These are phyloP conservation scores for Planoprotostelium fungivorum DNA, from an alignment of 78 protist species.

Conservation along the genomic window DNA sequence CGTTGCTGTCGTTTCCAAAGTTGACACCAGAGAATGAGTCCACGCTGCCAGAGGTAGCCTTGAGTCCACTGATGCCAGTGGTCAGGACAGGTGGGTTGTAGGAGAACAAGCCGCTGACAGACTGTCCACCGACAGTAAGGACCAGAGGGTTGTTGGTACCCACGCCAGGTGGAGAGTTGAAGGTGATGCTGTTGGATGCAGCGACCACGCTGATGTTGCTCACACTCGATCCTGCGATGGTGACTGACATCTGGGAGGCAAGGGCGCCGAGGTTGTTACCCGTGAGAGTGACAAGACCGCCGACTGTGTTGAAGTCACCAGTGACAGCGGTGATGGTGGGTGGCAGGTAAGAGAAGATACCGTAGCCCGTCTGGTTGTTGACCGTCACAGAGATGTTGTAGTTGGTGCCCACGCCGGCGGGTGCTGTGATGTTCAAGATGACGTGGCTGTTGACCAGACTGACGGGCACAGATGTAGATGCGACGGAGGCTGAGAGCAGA, in stretches of 20 bases:
- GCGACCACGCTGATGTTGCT: background rate
- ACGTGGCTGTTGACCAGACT: background rate
- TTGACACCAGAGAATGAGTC: too few species aligned
- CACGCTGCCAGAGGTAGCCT: too few species aligned
- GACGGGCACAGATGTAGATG: too few species aligned
- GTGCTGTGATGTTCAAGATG: background rate
- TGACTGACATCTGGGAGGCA: too few species aligned
- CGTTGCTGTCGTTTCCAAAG: too few species aligned
- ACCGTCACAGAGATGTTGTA: background rate
- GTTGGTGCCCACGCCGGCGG: background rate
- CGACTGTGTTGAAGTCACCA: too few species aligned
- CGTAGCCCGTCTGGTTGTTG: background rate
- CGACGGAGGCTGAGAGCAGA: too few species aligned
- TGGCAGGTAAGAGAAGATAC: background rate
- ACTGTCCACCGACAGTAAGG: background rate
- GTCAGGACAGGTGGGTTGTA: background rate
- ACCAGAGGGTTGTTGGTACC: background rate
- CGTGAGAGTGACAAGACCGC: too few species aligned
- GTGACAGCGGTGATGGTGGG: too few species aligned
- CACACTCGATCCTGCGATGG: too few species aligned
- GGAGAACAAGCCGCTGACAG: background rate
- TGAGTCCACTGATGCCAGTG: background rate
- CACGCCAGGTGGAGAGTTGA: background rate
- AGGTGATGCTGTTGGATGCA: background rate
- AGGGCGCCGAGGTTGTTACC: background rate